These are phyloP conservation scores for Fusarium chlamydosporum DNA, from an alignment of 2,329 filamentous ascomycete species.

Conservation along the genomic window DNA sequence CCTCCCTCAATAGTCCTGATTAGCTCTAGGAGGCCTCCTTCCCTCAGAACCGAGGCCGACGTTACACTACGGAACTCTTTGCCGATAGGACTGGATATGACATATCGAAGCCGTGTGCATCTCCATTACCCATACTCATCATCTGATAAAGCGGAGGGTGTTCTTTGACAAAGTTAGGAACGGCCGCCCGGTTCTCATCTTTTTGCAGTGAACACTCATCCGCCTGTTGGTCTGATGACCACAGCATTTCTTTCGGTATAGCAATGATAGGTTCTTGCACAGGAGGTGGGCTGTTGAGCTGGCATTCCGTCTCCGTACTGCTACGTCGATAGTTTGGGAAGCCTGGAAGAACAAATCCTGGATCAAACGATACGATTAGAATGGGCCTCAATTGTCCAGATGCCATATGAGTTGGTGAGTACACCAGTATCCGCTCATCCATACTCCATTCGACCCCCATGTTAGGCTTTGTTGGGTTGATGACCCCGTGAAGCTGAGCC, in stretches of 20 bases:
- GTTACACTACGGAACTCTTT: background rate
- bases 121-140: slow-evolving; percentile 41
- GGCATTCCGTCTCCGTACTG: background rate
- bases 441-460: slow-evolving; percentile 58
- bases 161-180: slow-evolving; percentile 15
- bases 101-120: slow-evolving; percentile 40
- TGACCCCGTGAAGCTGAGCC: slow-evolving; percentile 54
- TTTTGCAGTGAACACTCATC: background rate
- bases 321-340: slow-evolving; percentile 29
- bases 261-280: background rate
- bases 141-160: slow-evolving; percentile 31
- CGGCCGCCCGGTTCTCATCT: background rate
- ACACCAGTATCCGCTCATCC: slow-evolving; percentile 65
- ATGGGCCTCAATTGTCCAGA: slow-evolving; percentile 39
- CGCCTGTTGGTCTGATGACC: slow-evolving; percentile 2
- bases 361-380: slow-evolving; percentile 53
- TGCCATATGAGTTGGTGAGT: slow-evolving; percentile 50
- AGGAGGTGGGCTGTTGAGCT: background rate
- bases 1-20: background rate
- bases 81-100: slow-evolving; percentile 14
- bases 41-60: slow-evolving; percentile 8
- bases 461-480: slow-evolving; percentile 54
- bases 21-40: slow-evolving; percentile 29
- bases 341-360: slow-evolving; percentile 45
- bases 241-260: background rate